Evolutionary conservation across 805 yeast species (phyloP).

Genomic region (Candida stauntonica): DNA sequence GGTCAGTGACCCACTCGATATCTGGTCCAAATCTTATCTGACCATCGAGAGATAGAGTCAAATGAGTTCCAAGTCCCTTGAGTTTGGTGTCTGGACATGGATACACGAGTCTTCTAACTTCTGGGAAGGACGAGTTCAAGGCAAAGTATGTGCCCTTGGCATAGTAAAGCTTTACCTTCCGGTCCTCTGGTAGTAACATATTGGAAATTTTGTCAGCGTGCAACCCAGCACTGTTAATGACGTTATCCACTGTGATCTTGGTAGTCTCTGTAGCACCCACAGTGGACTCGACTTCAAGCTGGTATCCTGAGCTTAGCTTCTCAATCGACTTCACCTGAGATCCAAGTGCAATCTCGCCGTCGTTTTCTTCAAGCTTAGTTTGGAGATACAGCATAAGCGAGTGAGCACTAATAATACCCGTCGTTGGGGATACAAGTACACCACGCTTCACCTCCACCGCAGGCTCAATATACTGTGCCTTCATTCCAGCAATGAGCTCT

Average conservation of each 20-base stretch:
- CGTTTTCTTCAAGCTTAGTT: constrained; percentile 48
- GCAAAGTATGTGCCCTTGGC: constrained; percentile 86
- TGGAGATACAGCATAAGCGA: constrained; percentile 59
- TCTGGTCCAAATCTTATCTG: constrained; percentile 86
- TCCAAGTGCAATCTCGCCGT: constrained; percentile 61
- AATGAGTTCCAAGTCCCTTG: constrained; percentile 82
- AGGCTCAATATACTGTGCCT: constrained; percentile 56
- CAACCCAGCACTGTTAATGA: constrained; percentile 78
- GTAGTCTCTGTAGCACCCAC: constrained; percentile 37
- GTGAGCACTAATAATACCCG: constrained; percentile 85
- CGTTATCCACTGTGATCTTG: constrained; percentile 47
- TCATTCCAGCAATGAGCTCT: constrained; percentile 42
- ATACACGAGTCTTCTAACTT: constrained; percentile 56
- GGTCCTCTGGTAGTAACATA: constrained; percentile 56
- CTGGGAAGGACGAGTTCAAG: constrained; percentile 44
- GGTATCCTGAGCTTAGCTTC: constrained; percentile 27
- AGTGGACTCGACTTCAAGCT: constrained; percentile 27
- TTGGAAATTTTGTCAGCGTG: constrained; percentile 71
- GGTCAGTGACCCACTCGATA: constrained; percentile 66
- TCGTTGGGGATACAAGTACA: constrained; percentile 67
- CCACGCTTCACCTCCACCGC: constrained; percentile 59
- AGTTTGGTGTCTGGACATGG: constrained; percentile 74
- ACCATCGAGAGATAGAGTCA: constrained; percentile 80
- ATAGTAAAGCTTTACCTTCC: constrained; percentile 55
- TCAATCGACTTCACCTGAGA: constrained; percentile 47